These are phyloP conservation scores for Thelonectria discophora DNA, from an alignment of 2,329 filamentous ascomycete species.

Conservation along the genomic window DNA sequence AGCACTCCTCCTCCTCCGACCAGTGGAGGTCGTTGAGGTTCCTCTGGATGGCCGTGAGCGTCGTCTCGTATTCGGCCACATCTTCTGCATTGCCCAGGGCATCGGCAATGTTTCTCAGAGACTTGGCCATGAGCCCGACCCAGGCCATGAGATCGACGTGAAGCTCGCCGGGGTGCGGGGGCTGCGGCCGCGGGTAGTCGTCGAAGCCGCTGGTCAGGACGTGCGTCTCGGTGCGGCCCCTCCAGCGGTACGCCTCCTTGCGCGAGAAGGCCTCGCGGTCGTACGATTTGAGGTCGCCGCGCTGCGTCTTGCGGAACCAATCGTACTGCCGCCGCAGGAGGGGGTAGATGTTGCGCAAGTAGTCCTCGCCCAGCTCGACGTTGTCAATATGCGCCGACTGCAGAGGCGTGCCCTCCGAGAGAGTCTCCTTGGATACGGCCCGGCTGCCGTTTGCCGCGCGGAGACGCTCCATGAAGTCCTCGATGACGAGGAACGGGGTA, in stretches of 20 bases:
- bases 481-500: conserved; percentile 89
- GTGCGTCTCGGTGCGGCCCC: conserved; percentile 85
- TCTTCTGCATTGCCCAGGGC: conserved; percentile 82
- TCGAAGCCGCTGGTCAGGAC: conserved; percentile 94
- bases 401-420: conserved; percentile 56
- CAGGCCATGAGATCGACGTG: conserved; percentile 95
- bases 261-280: conserved; percentile 87
- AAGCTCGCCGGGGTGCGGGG: conserved; percentile 93
- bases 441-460: conserved; percentile 62
- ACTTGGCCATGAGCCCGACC: conserved; percentile 95
- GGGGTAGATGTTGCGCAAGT: conserved; percentile 82
- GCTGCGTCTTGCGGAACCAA: conserved; percentile 95
- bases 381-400: conserved; percentile 74
- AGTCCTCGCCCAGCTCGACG: conserved; percentile 72
- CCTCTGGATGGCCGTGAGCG: conserved; percentile 78
- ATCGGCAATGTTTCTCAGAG: conserved; percentile 81
- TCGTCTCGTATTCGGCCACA: conserved; percentile 73
- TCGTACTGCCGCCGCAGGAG: conserved; percentile 87
- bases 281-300: conserved; percentile 88
- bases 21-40: conserved; percentile 96
- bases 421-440: conserved; percentile 53
- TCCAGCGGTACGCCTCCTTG: conserved; percentile 96
- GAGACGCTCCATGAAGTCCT: conserved; percentile 83
- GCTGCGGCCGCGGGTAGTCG: conserved; percentile 93
- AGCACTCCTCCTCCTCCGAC: conserved; percentile 81